A percentile compares a stretch with the other conserved stretches of the same genome.
Conservation (phyloP, 176 grass and related monocot genomes). For the Bothriochloa decipiens region DNA sequence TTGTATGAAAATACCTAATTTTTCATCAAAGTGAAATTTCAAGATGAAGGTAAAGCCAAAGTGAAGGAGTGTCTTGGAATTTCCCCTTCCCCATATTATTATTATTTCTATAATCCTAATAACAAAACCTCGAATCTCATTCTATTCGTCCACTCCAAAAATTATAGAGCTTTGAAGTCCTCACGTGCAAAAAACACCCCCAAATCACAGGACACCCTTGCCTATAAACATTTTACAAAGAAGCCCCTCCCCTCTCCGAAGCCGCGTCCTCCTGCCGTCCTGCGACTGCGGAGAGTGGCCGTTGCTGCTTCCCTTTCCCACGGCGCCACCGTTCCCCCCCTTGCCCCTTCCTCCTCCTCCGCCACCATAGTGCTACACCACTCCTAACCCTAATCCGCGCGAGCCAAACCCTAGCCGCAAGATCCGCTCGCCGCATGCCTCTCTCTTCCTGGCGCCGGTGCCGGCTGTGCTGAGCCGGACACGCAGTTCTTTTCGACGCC, state of each 20-base stretch:
- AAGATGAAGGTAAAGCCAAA: neutral
- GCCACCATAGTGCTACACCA: neutral
- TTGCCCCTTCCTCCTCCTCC: neutral
- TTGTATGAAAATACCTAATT: neutral
- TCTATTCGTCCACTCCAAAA: neutral
- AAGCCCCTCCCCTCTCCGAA: neutral
- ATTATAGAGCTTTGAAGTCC: neutral
- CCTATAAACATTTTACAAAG: neutral
- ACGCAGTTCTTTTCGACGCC: neutral
- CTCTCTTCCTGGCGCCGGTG: neutral
- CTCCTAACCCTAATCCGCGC: slow-evolving; percentile 35
- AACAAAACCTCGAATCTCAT: neutral
- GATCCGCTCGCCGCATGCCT: slow-evolving; percentile 43
- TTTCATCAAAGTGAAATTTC: neutral
- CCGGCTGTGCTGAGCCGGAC: slow-evolving; percentile 27
- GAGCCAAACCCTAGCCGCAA: slow-evolving; percentile 7
- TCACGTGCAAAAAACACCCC: neutral
- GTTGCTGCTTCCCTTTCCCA: slow-evolving; percentile 39
- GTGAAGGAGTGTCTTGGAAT: neutral
- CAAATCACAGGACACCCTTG: neutral
- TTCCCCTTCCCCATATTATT: neutral
- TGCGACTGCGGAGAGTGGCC: slow-evolving; percentile 32
- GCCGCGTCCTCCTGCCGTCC: slow-evolving; percentile 23
- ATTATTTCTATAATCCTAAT: neutral
- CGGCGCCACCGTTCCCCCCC: slow-evolving; percentile 13